A percentile compares a stretch with the other conserved stretches of the same genome.
phyloP scores from a whole-genome alignment of 176 grass and related monocot species.

The Ensete glaucum region DNA sequence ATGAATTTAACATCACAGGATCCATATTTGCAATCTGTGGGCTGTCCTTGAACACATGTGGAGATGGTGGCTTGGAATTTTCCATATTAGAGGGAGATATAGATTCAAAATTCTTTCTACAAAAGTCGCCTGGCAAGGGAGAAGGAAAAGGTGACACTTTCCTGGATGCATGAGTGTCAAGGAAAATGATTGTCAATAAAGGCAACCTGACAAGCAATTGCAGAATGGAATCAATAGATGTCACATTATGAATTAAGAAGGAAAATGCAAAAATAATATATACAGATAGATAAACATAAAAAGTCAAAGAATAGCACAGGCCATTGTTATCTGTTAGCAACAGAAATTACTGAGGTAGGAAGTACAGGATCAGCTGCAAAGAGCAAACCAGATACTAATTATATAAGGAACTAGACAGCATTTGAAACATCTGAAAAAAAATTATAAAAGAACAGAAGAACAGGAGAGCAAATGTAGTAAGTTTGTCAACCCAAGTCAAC shows the following conservation, averaged over 20 bases:
- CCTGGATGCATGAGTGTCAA: neutral
- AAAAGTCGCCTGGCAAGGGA: neutral
- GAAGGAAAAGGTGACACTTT: neutral
- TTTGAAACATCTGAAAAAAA: no score
- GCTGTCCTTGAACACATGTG: conserved; percentile 1
- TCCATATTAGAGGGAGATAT: conserved; percentile 3
- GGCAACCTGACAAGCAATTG: conserved; percentile 9
- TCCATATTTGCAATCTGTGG: conserved; percentile 1
- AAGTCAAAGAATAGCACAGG: conserved; percentile 18
- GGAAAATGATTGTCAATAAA: neutral
- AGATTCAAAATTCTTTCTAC: neutral
- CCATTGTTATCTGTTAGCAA: neutral
- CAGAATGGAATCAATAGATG: neutral
- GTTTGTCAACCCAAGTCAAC: no score
- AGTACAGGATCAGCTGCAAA: neutral
- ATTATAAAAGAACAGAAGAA: no score
- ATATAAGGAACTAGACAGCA: no score
- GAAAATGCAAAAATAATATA: neutral
- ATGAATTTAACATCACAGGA: neutral
- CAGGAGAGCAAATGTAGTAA: no score
- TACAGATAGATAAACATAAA: conserved; percentile 10
- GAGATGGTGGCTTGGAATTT: neutral
- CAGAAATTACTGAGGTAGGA: neutral
- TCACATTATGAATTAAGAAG: neutral
- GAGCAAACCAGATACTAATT: neutral